Evolutionary conservation across 2,329 filamentous ascomycete species (phyloP).

Genomic region (Penicillium italicum): DNA sequence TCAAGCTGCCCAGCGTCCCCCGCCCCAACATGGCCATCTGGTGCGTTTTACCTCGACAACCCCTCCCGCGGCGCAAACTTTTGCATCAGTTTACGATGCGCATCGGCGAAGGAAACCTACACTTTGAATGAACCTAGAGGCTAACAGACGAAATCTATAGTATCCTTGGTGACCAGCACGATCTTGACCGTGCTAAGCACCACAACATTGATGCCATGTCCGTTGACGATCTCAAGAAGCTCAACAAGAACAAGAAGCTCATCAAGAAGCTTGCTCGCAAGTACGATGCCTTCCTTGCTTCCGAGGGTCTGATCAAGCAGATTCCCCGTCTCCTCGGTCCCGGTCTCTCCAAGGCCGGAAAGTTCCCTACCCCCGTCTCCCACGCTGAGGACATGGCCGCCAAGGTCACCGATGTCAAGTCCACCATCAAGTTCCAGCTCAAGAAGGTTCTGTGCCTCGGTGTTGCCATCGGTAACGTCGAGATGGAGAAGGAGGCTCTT

Average conservation of each 20-base stretch:
- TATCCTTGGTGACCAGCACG: slow-evolving; percentile 90
- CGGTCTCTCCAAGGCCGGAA: slow-evolving; percentile 98
- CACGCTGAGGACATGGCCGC: slow-evolving; percentile 88
- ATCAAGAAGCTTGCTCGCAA: slow-evolving; percentile 99
- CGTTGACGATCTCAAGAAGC: slow-evolving; percentile 98
- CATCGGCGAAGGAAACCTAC: background rate
- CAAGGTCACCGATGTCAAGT: slow-evolving; percentile 99
- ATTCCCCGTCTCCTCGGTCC: slow-evolving; percentile 99
- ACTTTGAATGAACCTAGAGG: background rate
- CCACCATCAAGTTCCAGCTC: slow-evolving; percentile 99
- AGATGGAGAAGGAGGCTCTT: slow-evolving; percentile 93
- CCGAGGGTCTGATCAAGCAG: slow-evolving; percentile 98
- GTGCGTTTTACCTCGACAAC: slow-evolving; percentile 42
- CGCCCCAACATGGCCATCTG: slow-evolving; percentile 89
- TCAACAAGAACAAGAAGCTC: slow-evolving; percentile 99
- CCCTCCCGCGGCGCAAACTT: background rate
- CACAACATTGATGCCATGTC: slow-evolving; percentile 98
- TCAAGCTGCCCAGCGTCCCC: slow-evolving; percentile 88
- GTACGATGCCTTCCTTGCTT: slow-evolving; percentile 99
- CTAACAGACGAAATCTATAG: slow-evolving; percentile 39
- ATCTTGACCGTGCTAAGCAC: slow-evolving; percentile 99
- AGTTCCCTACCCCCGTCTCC: slow-evolving; percentile 98
- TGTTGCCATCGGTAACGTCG: slow-evolving; percentile 98
- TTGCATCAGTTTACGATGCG: background rate
- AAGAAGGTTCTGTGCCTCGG: slow-evolving; percentile 99